phyloP scores from a whole-genome alignment of 805 yeast genomes.

The Lipomyces mesembrius region DNA sequence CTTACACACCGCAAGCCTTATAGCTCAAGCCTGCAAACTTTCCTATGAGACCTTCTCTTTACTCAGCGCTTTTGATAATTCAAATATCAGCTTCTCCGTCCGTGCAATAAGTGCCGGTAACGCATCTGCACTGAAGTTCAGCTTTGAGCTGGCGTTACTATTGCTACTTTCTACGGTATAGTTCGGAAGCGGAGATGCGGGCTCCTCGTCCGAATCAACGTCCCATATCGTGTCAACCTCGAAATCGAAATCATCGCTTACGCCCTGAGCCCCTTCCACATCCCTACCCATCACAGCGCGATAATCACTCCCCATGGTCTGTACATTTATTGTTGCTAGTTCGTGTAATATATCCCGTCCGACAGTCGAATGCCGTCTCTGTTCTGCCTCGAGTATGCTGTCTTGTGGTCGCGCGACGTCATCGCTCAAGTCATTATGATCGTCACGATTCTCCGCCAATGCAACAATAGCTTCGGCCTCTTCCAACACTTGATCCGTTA shows the following conservation, averaged over 20 bases:
- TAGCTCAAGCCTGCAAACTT: not conserved
- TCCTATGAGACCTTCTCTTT: not conserved
- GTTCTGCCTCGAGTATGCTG: not conserved
- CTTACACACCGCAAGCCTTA: not conserved
- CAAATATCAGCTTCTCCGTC: conserved; percentile 1
- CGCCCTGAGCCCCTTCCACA: not conserved
- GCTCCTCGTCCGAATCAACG: not conserved
- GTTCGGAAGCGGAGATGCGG: not conserved
- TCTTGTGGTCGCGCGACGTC: not conserved
- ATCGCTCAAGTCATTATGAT: not conserved
- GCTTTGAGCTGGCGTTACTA: conserved; percentile 1
- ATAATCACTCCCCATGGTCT: not conserved
- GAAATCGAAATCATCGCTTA: not conserved
- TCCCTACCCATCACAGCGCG: not conserved
- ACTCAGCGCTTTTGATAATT: not conserved
- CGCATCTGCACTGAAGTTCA: conserved; percentile 29
- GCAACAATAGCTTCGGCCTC: conserved; percentile 32
- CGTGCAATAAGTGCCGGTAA: conserved; percentile 31
- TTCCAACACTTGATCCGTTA: conserved; percentile 19
- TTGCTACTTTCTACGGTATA: no score
- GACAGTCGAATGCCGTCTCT: not conserved
- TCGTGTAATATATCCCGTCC: not conserved
- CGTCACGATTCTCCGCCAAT: conserved; percentile 28
- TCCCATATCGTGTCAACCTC: conserved; percentile 19
- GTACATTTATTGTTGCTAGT: not conserved